Conservation (phyloP, 2,329 filamentous ascomycete species). For the Monosporascus sp. region DNA sequence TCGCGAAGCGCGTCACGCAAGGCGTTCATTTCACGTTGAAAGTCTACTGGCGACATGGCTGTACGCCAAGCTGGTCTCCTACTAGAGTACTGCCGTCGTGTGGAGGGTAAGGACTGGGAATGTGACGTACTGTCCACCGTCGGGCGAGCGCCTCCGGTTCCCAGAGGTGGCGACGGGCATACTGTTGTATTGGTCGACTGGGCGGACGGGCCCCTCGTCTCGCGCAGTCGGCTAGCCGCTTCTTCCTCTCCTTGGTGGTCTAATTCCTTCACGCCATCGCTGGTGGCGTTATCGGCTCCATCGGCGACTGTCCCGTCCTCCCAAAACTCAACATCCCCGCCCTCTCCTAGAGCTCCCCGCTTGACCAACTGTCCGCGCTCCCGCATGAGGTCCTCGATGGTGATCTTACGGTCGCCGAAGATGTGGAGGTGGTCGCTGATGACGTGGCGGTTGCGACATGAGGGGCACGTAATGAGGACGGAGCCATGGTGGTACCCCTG, state of each 20-base stretch:
- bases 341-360: slow-evolving; percentile 63
- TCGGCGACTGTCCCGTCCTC: slow-evolving; percentile 57
- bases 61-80: neutral
- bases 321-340: slow-evolving; percentile 92
- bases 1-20: too few species aligned
- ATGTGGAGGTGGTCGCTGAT: slow-evolving; percentile 85
- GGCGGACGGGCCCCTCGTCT: slow-evolving; percentile 12
- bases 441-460: slow-evolving; percentile 80
- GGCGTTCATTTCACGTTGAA: too few species aligned
- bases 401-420: slow-evolving; percentile 65
- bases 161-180: slow-evolving; percentile 4
- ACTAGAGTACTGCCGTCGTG: neutral
- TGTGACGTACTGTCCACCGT: slow-evolving; percentile 7
- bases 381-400: slow-evolving; percentile 71
- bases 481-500: slow-evolving; percentile 93
- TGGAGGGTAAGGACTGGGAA: neutral
- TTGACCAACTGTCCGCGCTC: slow-evolving; percentile 72
- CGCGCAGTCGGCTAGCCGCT: slow-evolving; percentile 4
- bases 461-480: slow-evolving; percentile 81
- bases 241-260: neutral
- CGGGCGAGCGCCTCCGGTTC: slow-evolving; percentile 10
- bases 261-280: neutral
- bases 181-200: slow-evolving; percentile 8
- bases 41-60: too few species aligned
- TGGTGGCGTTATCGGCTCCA: neutral